Evolutionary conservation across 768 basidiomycete genomes (phyloP), one percentile per base, ranked within the genome.

Genomic region (Termitomyces sp.): DNA sequence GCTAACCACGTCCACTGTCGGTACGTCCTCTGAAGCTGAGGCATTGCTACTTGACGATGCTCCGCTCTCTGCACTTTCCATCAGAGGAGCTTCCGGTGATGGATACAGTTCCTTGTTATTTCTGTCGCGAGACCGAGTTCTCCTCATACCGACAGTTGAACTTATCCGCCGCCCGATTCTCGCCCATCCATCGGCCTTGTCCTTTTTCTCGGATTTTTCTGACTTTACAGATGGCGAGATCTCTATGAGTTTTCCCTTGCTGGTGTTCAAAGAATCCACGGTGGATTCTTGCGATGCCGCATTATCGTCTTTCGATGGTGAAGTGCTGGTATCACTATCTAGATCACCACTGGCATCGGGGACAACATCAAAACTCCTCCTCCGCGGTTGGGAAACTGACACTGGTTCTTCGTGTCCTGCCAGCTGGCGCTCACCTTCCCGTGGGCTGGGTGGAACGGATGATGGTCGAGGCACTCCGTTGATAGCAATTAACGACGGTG

Each of bases 111-210:
- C 61, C 43, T 54, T 59, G 16, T 49, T 72, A 56, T 45, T 65
- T 60, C 64, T 68, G 14, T 74, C 72, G 44, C 69, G 71, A 2
- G 69, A 72, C 7, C 72, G 68, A 37, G 71, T 72, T 53, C 72
- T 80, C 18, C 67, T 73, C 46, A 84, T 69, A 27, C 81, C 79
- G 55, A 89, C 80, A 5, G 79, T 77, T 60, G 84, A 71, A 64
- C 84, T 88, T 55, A 90, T 79, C 58, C 88, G 74, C 64, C 85
- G 74, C 13, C 87, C 80, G 40, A 90, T 63, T 67, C 83, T 87
- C n/a, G 79, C 74, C 88, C 88, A 90, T 30, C 74, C 71, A 57
- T 80, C 81, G 26, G 65, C 67, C 60, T 69, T 72, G 37, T 70
- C 66, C 61, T 74, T 74, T 56, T 70, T 72, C 39, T 70, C 74